phyloP scores from a whole-genome alignment of 139 green algal genomes.

The Chlamydomonas sphaeroides region DNA sequence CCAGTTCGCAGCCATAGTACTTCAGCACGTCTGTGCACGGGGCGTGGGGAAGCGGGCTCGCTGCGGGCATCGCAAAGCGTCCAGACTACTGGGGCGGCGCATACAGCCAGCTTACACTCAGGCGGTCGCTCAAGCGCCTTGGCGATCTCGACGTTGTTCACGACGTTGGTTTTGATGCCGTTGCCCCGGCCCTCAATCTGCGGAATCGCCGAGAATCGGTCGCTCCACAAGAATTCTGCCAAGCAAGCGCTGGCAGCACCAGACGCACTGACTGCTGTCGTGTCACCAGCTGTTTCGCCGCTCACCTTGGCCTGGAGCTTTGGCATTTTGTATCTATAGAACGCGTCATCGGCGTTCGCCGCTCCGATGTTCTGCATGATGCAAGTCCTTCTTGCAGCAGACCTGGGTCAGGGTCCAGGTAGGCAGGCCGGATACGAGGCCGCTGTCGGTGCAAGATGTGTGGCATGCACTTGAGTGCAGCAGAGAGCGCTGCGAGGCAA shows the following conservation, averaged over 20 bases:
- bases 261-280: too few species aligned
- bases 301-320: conserved; percentile 89
- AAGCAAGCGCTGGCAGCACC: too few species aligned
- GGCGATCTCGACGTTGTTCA: conserved; percentile 99
- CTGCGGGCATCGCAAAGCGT: too few species aligned
- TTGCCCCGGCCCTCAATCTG: conserved; percentile 98
- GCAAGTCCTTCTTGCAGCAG: neutral
- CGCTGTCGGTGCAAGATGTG: too few species aligned
- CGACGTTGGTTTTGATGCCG: conserved; percentile 99
- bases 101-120: conserved; percentile 88
- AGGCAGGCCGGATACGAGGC: too few species aligned
- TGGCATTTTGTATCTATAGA: conserved; percentile 97
- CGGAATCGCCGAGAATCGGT: too few species aligned
- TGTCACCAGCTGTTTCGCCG: too few species aligned
- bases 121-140: conserved; percentile 95
- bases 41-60: too few species aligned
- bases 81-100: too few species aligned
- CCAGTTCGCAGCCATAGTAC: conserved; percentile 97
- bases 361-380: conserved; percentile 83
- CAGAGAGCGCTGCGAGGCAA: too few species aligned
- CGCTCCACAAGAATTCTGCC: too few species aligned
- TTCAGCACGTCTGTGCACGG: conserved; percentile 89
- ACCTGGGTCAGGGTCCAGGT: neutral
- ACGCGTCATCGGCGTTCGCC: conserved; percentile 89
- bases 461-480: too few species aligned